Evolutionary conservation across 805 yeast genomes (phyloP).

Genomic region (Candida sphagnicola): DNA sequence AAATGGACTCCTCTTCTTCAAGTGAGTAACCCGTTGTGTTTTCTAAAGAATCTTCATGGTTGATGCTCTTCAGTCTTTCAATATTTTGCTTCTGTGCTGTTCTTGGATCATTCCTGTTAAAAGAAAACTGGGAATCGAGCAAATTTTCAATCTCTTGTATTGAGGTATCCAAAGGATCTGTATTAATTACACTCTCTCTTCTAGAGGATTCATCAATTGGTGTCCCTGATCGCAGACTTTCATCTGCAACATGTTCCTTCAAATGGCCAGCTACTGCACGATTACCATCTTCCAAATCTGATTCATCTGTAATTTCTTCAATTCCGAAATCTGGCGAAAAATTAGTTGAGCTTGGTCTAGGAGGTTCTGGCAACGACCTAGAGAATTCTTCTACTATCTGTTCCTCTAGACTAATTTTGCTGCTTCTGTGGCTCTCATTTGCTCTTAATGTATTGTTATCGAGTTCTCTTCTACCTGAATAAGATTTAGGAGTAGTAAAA

Average conservation of each 20-base stretch:
- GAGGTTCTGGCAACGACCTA: conserved; percentile 6
- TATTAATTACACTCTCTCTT: conserved; percentile 1
- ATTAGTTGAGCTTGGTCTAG: neutral
- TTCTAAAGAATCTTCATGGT: neutral
- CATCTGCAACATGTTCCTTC: neutral
- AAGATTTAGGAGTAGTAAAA: neutral
- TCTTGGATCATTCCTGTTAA: neutral
- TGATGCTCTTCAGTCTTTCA: neutral
- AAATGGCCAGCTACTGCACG: neutral
- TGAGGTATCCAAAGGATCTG: conserved; percentile 23
- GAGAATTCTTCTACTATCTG: conserved; percentile 7
- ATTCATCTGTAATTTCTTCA: conserved; percentile 31
- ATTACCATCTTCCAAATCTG: conserved; percentile 16
- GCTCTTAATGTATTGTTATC: neutral
- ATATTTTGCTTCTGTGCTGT: neutral
- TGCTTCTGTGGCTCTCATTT: neutral
- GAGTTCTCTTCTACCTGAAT: neutral
- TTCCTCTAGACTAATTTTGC: conserved; percentile 2
- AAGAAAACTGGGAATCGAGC: conserved; percentile 30
- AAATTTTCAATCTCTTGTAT: conserved; percentile 39
- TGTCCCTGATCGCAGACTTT: neutral
- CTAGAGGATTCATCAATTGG: conserved; percentile 5
- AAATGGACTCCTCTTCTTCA: conserved; percentile 11
- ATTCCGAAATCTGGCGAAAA: conserved; percentile 30
- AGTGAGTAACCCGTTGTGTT: conserved; percentile 7